Evolutionary conservation across 2,329 filamentous ascomycete genomes (phyloP), one percentile per base, ranked within the genome.

Genomic region (Aureobasidium sp.): DNA sequence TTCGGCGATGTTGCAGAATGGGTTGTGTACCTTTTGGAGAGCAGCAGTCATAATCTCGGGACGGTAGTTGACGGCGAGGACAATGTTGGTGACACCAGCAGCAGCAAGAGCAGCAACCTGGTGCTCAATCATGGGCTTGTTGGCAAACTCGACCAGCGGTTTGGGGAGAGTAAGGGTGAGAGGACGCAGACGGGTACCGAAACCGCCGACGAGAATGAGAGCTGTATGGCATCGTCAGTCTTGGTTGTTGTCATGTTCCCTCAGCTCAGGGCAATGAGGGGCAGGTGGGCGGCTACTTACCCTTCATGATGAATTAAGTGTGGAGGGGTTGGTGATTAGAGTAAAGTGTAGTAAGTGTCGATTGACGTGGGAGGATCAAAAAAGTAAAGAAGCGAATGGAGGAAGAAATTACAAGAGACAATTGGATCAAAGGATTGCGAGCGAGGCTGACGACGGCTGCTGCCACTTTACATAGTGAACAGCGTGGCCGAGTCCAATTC

Each of bases 91-190:
- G 67, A 97, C 94, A 75, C 93, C 93, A 63, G 91, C 93, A 64
- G 87, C 88, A 69, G 94, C 93, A 68, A 99, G 84, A 67, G 91
- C 91, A 80, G 97, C 91, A 70, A 99, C 90, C 79, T 99, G 93
- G 79, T 97, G 93, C 72, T 95, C 84, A 77, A 99, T 97, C 93
- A 99, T 99, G 75, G 92, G 94, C 80, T 94, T 93, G 84, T 99
- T 99, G 74, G 86, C 91, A 73, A 99, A 99, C 80, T 99, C 93
- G 72, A 99, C 94, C 69, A 99, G 84, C 67, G 94, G 93, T 79
- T 97, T 99, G 65, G 93, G 93, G 68, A 97, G 89, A 57, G 94
- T 97, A 73, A 99, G 86, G 70, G 93, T 99, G 74, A 97, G 85
- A 82, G 93, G 93, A 75, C 93, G 90, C 73, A 99, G 88, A 79